phyloP scores from a whole-genome alignment of 2,329 filamentous ascomycete species.

The Lecanosticta acicola region DNA sequence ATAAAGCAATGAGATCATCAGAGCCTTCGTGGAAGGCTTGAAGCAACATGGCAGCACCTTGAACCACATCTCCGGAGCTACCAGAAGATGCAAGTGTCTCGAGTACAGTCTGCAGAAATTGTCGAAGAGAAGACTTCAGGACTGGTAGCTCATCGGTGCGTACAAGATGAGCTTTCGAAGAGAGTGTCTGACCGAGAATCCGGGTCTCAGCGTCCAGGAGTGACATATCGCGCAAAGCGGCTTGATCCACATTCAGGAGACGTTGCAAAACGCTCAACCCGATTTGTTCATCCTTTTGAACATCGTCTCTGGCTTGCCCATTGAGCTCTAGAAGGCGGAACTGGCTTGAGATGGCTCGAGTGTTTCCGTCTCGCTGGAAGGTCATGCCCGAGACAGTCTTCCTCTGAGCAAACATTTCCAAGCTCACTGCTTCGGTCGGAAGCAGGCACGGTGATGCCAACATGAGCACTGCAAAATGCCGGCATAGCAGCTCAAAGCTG shows the following conservation, averaged over 20 bases:
- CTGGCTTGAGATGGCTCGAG: not conserved
- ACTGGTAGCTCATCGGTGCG: conserved; percentile 29
- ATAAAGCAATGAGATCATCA: not conserved
- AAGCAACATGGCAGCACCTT: not conserved
- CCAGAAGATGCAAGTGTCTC: conserved; percentile 21
- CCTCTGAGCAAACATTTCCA: conserved; percentile 17
- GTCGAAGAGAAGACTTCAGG: conserved; percentile 28
- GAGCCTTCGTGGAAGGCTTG: not conserved
- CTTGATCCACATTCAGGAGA: conserved; percentile 20
- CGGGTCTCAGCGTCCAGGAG: conserved; percentile 39
- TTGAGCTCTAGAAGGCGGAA: conserved; percentile 11
- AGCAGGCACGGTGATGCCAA: conserved; percentile 2
- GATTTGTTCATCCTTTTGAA: not conserved
- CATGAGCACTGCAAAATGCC: conserved; percentile 23
- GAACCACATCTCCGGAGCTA: not conserved
- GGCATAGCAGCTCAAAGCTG: conserved; percentile 45
- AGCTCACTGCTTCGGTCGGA: conserved; percentile 3
- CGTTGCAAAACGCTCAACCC: not conserved
- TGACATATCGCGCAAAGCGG: conserved; percentile 37
- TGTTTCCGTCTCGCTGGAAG: not conserved
- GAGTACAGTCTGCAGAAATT: conserved; percentile 27
- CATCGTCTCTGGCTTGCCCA: conserved; percentile 1
- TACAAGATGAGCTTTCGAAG: conserved; percentile 32
- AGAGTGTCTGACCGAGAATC: conserved; percentile 34
- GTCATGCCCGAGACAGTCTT: conserved; percentile 6